Evolutionary conservation across 139 green algal genomes (phyloP), one percentile per base, ranked within the genome.

Genomic region (Monoraphidium neglectum): DNA sequence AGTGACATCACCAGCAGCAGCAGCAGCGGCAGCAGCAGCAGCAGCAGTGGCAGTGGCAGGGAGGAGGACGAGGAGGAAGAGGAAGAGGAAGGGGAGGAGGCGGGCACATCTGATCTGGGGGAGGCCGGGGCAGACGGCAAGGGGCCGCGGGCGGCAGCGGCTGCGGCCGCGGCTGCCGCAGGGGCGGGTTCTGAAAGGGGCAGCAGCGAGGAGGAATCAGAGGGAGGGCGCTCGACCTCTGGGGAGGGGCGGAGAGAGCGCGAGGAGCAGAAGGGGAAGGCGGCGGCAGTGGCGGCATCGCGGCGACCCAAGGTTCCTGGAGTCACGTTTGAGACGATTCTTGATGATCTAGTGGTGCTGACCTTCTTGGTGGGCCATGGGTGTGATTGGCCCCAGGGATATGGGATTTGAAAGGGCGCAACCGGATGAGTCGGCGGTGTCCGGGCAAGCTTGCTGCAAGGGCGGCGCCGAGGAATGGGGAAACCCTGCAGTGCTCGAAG

Each of bases 301-400:
- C 28, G 26, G 18, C 43, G 43, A 8, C 8, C 43, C 43, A 21
- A 12, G 8, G 43, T 51, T 12, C 43, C 43, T 12, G 43, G 43
- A 21, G 47, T 84, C 21, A 69, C 68, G 49, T 86, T 93, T 65
- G 94, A 98, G 83, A 68, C 88, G n/a, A 38, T 94, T n/a, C 46
- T 97, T 5, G 93, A 98, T 60, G 94, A 98, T 68, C 84, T 95
- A 49, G 90, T 98, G 57, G 90, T 96, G 59, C 91, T 97, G 60
- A 97, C 88, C 32, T 97, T 98, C 73, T 87, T 98, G 77, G 91
- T 95, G 53, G 35, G 56, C 40, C 12, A 13, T 32, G 26, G 57
- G 5, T 65, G 12, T 65, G 57, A 30, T 65, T 32, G 57, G n/a
- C n/a, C n/a, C n/a, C n/a, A n/a, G n/a, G n/a, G n/a, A n/a, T n/a